These are phyloP conservation scores for Tylopilus rubrobrunneus DNA, from an alignment of 768 basidiomycete species.

Conservation along the genomic window DNA sequence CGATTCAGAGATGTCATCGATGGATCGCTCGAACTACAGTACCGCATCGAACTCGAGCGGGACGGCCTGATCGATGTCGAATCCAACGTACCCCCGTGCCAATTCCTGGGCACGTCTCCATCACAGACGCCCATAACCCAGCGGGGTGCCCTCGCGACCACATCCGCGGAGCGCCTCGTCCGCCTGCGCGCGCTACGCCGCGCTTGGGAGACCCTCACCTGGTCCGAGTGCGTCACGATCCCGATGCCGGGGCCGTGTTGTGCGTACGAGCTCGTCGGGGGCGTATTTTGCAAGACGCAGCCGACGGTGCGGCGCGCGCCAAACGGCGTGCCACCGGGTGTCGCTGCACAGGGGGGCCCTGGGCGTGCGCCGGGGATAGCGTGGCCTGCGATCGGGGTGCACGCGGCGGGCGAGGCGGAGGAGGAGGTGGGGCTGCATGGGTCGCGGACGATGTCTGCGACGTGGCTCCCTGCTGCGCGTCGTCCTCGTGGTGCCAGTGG, in stretches of 20 bases:
- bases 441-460: constrained; percentile 24
- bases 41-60: constrained; percentile 36
- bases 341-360: no score
- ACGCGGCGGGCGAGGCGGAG: background rate
- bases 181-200: constrained; percentile 33
- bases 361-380: no score
- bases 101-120: no score
- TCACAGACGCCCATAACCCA: background rate
- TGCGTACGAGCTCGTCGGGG: constrained; percentile 61
- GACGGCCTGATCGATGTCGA: constrained; percentile 33
- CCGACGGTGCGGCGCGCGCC: background rate
- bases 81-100: background rate
- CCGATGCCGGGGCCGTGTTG: constrained; percentile 36
- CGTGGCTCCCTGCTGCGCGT: constrained; percentile 16
- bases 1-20: constrained; percentile 20
- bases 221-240: constrained; percentile 22
- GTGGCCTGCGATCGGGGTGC: background rate
- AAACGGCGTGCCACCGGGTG: background rate
- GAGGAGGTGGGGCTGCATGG: background rate
- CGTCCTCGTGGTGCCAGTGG: background rate
- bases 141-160: background rate
- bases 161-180: constrained; percentile 26
- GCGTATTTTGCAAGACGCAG: constrained; percentile 48
- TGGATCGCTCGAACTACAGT: constrained; percentile 32
- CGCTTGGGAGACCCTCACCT: constrained; percentile 34